Evolutionary conservation across 306 rosid genomes (phyloP).

Genomic region (Betula pendula): DNA sequence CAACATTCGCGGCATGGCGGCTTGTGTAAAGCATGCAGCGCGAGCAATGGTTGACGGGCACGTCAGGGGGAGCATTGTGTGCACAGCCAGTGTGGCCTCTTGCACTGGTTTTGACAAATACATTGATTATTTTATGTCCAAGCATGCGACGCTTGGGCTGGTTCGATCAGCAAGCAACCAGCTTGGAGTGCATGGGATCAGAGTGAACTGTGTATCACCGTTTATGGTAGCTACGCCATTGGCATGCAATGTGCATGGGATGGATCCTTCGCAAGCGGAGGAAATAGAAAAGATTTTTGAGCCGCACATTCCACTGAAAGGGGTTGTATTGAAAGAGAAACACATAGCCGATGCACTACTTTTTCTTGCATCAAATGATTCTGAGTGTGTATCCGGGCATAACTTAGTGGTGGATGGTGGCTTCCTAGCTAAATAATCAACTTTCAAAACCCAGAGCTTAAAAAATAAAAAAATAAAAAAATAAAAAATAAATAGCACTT

Average conservation of each 20-base stretch:
- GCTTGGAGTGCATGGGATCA: constrained; percentile 42
- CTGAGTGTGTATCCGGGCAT: constrained; percentile 43
- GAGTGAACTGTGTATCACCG: constrained; percentile 60
- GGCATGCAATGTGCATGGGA: background rate
- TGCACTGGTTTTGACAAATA: background rate
- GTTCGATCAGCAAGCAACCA: constrained; percentile 45
- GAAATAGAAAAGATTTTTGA: background rate
- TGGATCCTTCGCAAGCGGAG: constrained; percentile 16
- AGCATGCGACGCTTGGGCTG: constrained; percentile 57
- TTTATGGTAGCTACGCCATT: constrained; percentile 41
- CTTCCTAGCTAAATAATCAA: background rate
- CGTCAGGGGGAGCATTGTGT: constrained; percentile 52
- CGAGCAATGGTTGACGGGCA: constrained; percentile 46
- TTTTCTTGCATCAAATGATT: constrained; percentile 37
- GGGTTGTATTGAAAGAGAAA: constrained; percentile 33
- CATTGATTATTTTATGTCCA: constrained; percentile 47
- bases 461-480: background rate
- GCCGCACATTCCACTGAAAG: constrained; percentile 32
- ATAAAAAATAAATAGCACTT: too few species aligned
- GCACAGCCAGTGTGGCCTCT: constrained; percentile 38
- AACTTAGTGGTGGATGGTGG: constrained; percentile 50
- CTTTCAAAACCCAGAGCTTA: background rate
- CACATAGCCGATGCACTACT: constrained; percentile 44
- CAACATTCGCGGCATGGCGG: constrained; percentile 41
- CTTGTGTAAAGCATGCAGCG: constrained; percentile 55